A percentile compares a stretch with the other conserved stretches of the same genome.
phyloP scores from a whole-genome alignment of 495 filamentous ascomycete genomes.

The Xylaria scruposa region DNA sequence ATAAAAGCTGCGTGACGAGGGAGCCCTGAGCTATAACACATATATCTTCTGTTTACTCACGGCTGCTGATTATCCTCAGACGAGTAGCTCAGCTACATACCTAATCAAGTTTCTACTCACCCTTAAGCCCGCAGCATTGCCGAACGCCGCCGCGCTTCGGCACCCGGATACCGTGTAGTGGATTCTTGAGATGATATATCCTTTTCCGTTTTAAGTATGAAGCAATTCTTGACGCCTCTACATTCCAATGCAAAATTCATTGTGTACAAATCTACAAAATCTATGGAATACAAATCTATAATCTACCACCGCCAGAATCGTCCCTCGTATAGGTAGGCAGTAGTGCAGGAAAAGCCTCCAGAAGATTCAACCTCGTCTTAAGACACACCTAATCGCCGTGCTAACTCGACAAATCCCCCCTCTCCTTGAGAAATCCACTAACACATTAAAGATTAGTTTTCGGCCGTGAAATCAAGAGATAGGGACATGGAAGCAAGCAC shows the following conservation, averaged over 20 bases:
- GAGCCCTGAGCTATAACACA: neutral
- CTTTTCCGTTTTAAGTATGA: neutral
- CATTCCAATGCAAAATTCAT: neutral
- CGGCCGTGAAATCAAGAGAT: neutral
- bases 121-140: neutral
- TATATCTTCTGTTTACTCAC: too few species aligned
- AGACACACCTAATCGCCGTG: slow-evolving; percentile 51
- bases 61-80: neutral
- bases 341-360: neutral
- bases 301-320: neutral
- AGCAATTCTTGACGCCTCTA: neutral
- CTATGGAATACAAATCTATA: neutral
- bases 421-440: slow-evolving; percentile 61
- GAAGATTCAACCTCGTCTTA: neutral
- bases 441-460: slow-evolving; percentile 13
- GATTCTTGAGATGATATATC: neutral
- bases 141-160: neutral
- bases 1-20: neutral
- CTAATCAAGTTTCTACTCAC: neutral
- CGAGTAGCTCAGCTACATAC: neutral
- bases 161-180: neutral
- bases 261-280: neutral
- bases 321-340: neutral
- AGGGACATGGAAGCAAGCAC: neutral
- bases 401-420: slow-evolving; percentile 62